A percentile compares a stretch with the other conserved stretches of the same genome.
Evolutionary conservation across 2,329 filamentous ascomycete genomes (phyloP).

Genomic region (Tolypocladium capitatum): DNA sequence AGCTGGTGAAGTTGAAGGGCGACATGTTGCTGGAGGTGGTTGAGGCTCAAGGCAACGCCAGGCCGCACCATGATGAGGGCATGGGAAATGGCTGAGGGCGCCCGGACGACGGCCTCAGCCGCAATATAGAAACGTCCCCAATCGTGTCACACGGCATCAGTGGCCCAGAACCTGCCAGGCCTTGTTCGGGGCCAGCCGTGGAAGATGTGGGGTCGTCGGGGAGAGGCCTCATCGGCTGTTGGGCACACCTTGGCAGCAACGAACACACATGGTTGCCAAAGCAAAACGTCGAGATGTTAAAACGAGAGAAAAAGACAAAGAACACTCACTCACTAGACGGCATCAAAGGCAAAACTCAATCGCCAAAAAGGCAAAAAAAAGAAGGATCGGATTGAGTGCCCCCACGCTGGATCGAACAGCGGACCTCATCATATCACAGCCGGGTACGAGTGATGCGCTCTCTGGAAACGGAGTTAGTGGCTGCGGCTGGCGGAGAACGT

Average conservation of each 20-base stretch:
- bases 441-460: constrained; percentile 1
- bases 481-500: too few relatives aligned
- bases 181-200: too few relatives aligned
- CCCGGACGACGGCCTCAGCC: constrained; percentile 3
- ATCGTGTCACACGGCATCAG: neutral
- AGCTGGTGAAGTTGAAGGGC: neutral
- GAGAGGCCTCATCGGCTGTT: too few relatives aligned
- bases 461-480: neutral
- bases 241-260: neutral
- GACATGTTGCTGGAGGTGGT: neutral
- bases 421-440: constrained; percentile 1
- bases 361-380: neutral
- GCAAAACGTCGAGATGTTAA: neutral
- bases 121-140: constrained; percentile 1
- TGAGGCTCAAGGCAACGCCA: neutral
- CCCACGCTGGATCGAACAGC: constrained; percentile 2
- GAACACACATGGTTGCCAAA: neutral
- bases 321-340: too few relatives aligned
- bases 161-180: too few relatives aligned
- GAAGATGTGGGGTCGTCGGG: too few relatives aligned
- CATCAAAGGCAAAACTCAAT: neutral
- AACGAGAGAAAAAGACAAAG: neutral
- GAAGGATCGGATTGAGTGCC: neutral
- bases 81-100: too few relatives aligned
- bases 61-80: neutral